Evolutionary conservation across 2,329 filamentous ascomycete genomes (phyloP), one percentile per base, ranked within the genome.

Genomic region (Neofusicoccum kwambonambiense): DNA sequence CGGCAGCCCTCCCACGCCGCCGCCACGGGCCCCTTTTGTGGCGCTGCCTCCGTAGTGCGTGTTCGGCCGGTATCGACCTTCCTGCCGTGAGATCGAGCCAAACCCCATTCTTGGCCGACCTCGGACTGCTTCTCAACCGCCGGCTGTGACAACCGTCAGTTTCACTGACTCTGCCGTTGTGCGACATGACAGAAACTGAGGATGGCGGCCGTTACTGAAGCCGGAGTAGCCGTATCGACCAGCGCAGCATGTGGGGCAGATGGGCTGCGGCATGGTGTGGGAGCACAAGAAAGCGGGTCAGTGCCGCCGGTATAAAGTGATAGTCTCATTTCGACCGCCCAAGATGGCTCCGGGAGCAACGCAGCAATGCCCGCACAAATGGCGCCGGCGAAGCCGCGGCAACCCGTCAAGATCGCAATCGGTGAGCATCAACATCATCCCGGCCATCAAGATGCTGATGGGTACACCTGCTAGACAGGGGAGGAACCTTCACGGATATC

Each of bases 401-500:
- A 27, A 11, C 58, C 58, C 4, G 45, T 62, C 34, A 62, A 62
- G 45, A 62, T 62, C 4, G 58, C 58, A 31, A 62, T 62, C 45
- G 58, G 58, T 62, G 41, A 3, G 58, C 11, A 1, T 17, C 17
- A 19, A 2, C 3, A 37, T 3, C 12, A 4, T 9, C 4, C 8
- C 41, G 1, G 3, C 4, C 3, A 31, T 3, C 13, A 17, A 13
- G 13, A 11, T 17, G n/a, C 34, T 62, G 35, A 51, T 17, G 5
- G 6, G 2, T 27, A 1, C 42, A 7, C 9, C 2, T 42, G 8
- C 3, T 17, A 62, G 58, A 62, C 19, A 50, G 58, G 27, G 93
- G 93, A 69, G 93, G 93, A 65, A 96, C 93, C 31, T 97, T 97
- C 76, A 96, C 93, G 44, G 93, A 97, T 78, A 96, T 92, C 74